Conservation (phyloP, 371 early-diverging fungal genomes). For the Mucor sp. region DNA sequence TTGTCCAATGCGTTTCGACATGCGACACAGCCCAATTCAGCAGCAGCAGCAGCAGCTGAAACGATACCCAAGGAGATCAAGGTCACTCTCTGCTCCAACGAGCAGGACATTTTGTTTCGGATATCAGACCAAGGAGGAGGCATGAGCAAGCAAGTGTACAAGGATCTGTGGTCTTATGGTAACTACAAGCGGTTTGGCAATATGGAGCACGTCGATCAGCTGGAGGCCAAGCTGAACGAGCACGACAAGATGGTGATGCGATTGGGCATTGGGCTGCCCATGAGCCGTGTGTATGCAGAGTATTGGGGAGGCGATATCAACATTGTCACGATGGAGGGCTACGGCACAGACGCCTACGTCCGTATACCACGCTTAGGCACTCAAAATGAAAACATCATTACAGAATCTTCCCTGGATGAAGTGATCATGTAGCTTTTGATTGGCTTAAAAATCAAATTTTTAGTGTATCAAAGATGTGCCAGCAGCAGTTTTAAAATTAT, state of each 20-base stretch:
- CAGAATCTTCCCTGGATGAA: conserved; percentile 16
- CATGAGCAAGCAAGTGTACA: conserved; percentile 54
- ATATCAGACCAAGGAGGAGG: conserved; percentile 86
- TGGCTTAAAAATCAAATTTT: conserved; percentile 2
- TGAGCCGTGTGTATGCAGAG: conserved; percentile 84
- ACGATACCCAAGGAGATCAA: conserved; percentile 40
- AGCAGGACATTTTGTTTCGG: conserved; percentile 70
- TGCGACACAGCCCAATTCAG: not conserved
- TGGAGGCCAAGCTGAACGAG: conserved; percentile 63
- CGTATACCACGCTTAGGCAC: conserved; percentile 66
- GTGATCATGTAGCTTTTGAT: conserved; percentile 23
- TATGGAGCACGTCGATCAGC: conserved; percentile 59
- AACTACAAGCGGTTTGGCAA: conserved; percentile 56
- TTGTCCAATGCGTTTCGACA: conserved; percentile 74
- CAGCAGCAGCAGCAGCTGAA: conserved; percentile 37
- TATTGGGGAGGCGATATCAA: conserved; percentile 74
- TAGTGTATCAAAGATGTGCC: not conserved
- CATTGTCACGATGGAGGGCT: conserved; percentile 72
- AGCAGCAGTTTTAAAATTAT: not conserved
- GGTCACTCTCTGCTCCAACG: conserved; percentile 71
- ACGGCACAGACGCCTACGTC: conserved; percentile 86
- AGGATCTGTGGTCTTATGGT: conserved; percentile 74
- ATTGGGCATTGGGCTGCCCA: conserved; percentile 82
- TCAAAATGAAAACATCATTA: conserved; percentile 55
- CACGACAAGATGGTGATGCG: conserved; percentile 41